Conservation (phyloP, 2,329 filamentous ascomycete species). For the Aphanocladium album region DNA sequence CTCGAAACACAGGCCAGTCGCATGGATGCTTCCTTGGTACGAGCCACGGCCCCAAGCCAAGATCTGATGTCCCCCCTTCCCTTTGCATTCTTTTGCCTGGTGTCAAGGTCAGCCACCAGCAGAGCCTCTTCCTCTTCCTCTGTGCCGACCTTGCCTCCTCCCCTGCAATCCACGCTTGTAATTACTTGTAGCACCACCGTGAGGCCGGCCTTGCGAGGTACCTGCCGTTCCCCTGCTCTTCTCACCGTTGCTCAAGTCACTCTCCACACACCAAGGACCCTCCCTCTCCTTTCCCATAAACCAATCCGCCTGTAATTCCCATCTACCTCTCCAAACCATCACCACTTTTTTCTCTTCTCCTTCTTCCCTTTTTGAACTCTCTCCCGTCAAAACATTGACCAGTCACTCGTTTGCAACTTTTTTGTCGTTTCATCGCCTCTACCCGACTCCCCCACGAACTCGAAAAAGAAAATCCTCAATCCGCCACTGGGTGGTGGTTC, state of each 20-base stretch:
- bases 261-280: not conserved
- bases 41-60: not conserved
- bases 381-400: constrained; percentile 3
- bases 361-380: constrained; percentile 7
- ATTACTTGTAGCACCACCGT: not conserved
- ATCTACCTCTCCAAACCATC: not conserved
- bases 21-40: constrained; percentile 10
- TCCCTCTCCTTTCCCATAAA: not conserved
- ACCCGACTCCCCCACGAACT: not conserved
- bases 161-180: not conserved
- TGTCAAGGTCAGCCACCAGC: no score
- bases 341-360: constrained; percentile 11
- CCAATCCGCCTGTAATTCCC: not conserved
- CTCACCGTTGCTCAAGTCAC: not conserved
- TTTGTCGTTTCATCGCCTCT: constrained; percentile 20
- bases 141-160: not conserved
- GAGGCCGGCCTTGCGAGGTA: not conserved
- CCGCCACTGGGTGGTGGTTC: not conserved
- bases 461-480: not conserved
- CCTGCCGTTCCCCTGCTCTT: not conserved
- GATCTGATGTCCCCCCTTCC: constrained; percentile 2
- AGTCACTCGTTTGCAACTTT: constrained; percentile 14
- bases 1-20: constrained; percentile 4
- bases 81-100: not conserved
- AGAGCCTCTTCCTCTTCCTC: not conserved